phyloP scores from a whole-genome alignment of 202 grass and related monocot species.

The Carex arenaria region DNA sequence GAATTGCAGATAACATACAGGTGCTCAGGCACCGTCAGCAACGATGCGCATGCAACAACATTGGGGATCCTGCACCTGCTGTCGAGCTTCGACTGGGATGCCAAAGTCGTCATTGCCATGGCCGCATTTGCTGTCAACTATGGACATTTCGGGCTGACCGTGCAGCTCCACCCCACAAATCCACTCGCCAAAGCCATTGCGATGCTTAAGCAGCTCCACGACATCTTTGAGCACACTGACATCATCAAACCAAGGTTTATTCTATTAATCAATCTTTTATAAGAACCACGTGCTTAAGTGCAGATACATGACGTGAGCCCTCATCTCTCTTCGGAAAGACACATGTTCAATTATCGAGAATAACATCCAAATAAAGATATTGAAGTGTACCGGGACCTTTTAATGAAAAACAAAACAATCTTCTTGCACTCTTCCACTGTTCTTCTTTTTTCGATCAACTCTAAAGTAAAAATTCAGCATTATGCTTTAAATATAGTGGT shows the following conservation, averaged over 20 bases:
- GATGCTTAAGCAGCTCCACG: conserved; percentile 33
- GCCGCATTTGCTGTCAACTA: conserved; percentile 37
- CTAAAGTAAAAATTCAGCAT: background rate
- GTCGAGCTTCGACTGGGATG: conserved; percentile 35
- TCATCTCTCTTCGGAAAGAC: too few species aligned
- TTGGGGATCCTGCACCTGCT: conserved; percentile 25
- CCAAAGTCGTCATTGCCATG: conserved; percentile 33
- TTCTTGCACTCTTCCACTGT: background rate
- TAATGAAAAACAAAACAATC: background rate
- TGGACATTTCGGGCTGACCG: conserved; percentile 36
- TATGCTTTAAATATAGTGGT: background rate
- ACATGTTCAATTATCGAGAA: too few species aligned
- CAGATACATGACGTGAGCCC: too few species aligned
- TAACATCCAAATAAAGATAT: too few species aligned
- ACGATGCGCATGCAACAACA: conserved; percentile 32
- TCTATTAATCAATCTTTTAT: background rate
- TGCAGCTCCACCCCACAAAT: conserved; percentile 31
- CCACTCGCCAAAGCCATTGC: conserved; percentile 34
- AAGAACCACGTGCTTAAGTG: background rate
- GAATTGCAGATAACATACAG: conserved; percentile 31
- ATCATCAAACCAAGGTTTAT: conserved; percentile 33
- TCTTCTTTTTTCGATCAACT: background rate
- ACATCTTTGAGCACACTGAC: conserved; percentile 34
- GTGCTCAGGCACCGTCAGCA: conserved; percentile 21
- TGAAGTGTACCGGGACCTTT: too few species aligned